Conservation (phyloP, 768 basidiomycete genomes). For the Tricholomella constricta region DNA sequence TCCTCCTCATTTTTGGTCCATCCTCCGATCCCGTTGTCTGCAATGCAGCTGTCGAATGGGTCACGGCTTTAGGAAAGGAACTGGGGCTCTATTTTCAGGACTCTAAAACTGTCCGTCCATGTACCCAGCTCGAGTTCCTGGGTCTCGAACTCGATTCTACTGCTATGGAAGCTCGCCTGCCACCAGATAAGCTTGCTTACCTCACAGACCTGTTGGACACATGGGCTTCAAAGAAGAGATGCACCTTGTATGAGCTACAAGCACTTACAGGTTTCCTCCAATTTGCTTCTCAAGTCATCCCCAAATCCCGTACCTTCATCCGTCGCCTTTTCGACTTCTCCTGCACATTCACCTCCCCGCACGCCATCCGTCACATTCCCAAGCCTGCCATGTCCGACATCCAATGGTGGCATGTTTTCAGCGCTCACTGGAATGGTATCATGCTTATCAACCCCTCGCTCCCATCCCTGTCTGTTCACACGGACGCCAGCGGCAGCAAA, state of each 20-base stretch:
- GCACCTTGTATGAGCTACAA: slow-evolving; percentile 29
- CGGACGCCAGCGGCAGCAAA: slow-evolving; percentile 34
- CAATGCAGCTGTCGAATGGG: slow-evolving; percentile 14
- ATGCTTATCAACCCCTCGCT: slow-evolving; percentile 14
- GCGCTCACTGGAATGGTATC: slow-evolving; percentile 32
- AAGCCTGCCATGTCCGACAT: slow-evolving; percentile 22
- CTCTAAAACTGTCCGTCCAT: slow-evolving; percentile 28
- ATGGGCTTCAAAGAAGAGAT: slow-evolving; percentile 22
- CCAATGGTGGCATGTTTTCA: slow-evolving; percentile 32
- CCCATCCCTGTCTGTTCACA: slow-evolving; percentile 21
- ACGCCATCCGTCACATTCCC: slow-evolving; percentile 24
- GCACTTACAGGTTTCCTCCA: slow-evolving; percentile 34
- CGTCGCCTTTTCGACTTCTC: slow-evolving; percentile 31
- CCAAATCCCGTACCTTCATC: slow-evolving; percentile 27
- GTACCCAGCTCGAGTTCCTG: slow-evolving; percentile 23
- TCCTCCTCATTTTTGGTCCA: slow-evolving; percentile 26
- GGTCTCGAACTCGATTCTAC: slow-evolving; percentile 21
- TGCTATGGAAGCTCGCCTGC: slow-evolving; percentile 35
- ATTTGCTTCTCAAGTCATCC: slow-evolving; percentile 37
- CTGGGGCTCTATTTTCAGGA: slow-evolving; percentile 34
- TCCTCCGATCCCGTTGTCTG: slow-evolving; percentile 29
- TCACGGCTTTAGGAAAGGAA: slow-evolving; percentile 13
- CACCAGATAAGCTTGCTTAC: slow-evolving; percentile 29
- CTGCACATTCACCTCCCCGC: slow-evolving; percentile 22
- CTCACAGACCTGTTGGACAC: slow-evolving; percentile 21